Evolutionary conservation across 495 filamentous ascomycete species (phyloP).

Genomic region (Neurospora sp.): DNA sequence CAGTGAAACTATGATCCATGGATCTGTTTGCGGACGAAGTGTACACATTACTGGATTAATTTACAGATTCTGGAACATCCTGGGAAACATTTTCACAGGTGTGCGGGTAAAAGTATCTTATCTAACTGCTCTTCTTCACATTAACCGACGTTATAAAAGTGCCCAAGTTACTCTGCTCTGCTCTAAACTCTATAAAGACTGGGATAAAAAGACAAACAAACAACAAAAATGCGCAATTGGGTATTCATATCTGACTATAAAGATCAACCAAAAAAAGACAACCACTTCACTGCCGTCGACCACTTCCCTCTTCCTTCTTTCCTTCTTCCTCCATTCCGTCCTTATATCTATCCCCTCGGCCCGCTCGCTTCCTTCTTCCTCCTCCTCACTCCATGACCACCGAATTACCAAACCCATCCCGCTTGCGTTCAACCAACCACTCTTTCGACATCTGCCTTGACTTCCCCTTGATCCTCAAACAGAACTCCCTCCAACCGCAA

Average conservation of each 20-base stretch:
- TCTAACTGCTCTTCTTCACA: background rate
- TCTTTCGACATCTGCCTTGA: background rate
- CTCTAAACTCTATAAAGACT: background rate
- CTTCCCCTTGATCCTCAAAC: background rate
- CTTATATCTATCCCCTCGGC: background rate
- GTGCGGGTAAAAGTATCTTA: no score
- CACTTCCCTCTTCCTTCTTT: background rate
- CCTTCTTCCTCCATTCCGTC: background rate
- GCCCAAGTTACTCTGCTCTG: background rate
- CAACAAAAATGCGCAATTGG: background rate
- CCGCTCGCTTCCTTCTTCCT: background rate
- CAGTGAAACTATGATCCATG: no score
- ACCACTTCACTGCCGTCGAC: background rate
- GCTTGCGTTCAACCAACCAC: background rate
- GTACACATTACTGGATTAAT: no score
- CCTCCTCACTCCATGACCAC: background rate
- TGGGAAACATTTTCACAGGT: no score
- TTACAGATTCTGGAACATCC: no score
- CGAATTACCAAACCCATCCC: background rate
- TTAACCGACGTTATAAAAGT: background rate
- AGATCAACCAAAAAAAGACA: background rate
- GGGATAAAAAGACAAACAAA: background rate
- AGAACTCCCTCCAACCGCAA: background rate
- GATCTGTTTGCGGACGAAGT: no score
- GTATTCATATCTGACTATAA: constrained; percentile 8